These are phyloP conservation scores for Vachellia pachyceras DNA, from an alignment of 306 rosid species.

Conservation along the genomic window DNA sequence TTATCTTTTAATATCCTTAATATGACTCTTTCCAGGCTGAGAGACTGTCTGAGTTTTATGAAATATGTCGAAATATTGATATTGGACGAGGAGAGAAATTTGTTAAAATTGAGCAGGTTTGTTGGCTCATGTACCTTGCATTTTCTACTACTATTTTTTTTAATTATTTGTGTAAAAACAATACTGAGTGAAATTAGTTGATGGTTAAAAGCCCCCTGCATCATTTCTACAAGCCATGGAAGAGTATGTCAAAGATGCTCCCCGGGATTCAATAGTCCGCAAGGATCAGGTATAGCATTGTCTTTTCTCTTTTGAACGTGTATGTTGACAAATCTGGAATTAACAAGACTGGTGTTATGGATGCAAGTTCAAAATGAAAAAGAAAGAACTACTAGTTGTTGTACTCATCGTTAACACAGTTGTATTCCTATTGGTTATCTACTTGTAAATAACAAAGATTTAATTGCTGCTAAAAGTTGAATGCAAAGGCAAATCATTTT, in stretches of 20 bases:
- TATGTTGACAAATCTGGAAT: slow-evolving; percentile 2
- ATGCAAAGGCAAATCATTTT: neutral
- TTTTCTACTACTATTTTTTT: slow-evolving; percentile 27
- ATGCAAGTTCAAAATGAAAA: slow-evolving; percentile 21
- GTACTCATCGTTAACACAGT: slow-evolving; percentile 11
- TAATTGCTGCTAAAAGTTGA: slow-evolving; percentile 18
- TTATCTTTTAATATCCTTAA: slow-evolving; percentile 28
- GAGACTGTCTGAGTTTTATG: slow-evolving; percentile 91
- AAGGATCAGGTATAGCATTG: slow-evolving; percentile 75
- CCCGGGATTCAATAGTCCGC: slow-evolving; percentile 65
- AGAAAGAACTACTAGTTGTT: slow-evolving; percentile 2
- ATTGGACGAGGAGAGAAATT: slow-evolving; percentile 91
- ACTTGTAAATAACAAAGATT: slow-evolving; percentile 16
- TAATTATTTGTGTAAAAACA: neutral
- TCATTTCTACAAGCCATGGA: slow-evolving; percentile 99
- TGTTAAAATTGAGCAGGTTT: slow-evolving; percentile 94
- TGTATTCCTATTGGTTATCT: slow-evolving; percentile 4
- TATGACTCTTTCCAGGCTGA: slow-evolving; percentile 75
- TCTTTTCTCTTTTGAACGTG: neutral
- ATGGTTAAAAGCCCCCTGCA: slow-evolving; percentile 77
- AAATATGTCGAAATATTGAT: slow-evolving; percentile 88
- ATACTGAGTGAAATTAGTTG: slow-evolving; percentile 40
- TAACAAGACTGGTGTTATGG: slow-evolving; percentile 14
- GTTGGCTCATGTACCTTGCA: slow-evolving; percentile 33
- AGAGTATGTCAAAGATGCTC: slow-evolving; percentile 94